Evolutionary conservation across 1,139 yeast species (phyloP), one percentile per base, ranked within the genome.

Genomic region (Yamadazyma triangularis): DNA sequence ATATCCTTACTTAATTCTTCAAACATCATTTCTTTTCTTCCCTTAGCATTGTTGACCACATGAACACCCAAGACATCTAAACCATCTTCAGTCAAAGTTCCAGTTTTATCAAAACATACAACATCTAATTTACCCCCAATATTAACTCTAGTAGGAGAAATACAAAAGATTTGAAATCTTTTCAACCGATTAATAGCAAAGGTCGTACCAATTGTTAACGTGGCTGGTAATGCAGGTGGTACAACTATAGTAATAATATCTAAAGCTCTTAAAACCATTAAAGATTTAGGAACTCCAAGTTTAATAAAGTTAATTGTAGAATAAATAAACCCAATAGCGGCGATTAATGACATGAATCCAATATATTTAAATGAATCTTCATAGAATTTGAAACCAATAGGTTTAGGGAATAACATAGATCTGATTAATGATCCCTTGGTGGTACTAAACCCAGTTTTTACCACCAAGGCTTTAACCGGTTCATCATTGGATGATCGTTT

Each of bases 191-290:
- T 70, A 24, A 93, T 61, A 0, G 98, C 95, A 62, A 93, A 88
- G 39, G 91, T 87, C 0, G 96, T 88, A 20, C 98, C 98, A 40
- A 93, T 91, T 0, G 98, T 88, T 38, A 91, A 64, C 0, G 98
- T 93, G 0, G 98, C 98, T 0, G 99, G 99, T 31, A 91, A 68
- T 0, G 98, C 98, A 1, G 99, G 99, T 2, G 99, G 99, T 2
- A 91, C 96, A 9, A 93, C 98, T 51, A 91, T 88, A 0, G 99
- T 91, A 33, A 91, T 83, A 35, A 91, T 76, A 59, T 91, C 99
- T 38, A 93, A 64, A 0, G 97, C 97, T 45, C 99, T 73, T 34
- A 93, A 64, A 8, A 89, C 68, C 67, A 91, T 91, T 21, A 83
- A 58, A 29, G 67, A 70, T 36, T 73, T 73, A 4, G 83, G 78